A percentile compares a stretch with the other conserved stretches of the same genome.
phyloP scores from a whole-genome alignment of 371 early-diverging fungal species.

The Syncephalastrum contaminatum region DNA sequence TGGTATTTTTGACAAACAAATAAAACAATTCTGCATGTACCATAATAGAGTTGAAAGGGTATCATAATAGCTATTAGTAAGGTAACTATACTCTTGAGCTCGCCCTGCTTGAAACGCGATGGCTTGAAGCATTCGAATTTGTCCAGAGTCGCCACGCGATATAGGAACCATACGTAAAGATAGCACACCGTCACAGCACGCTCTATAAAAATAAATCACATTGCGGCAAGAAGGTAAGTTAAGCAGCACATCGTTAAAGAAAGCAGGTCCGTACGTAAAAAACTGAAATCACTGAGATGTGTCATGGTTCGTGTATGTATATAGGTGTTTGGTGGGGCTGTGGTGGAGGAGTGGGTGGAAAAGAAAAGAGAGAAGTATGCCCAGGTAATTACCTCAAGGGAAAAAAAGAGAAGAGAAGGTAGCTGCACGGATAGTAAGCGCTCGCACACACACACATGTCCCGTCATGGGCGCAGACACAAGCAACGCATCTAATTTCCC shows the following conservation, averaged over 20 bases:
- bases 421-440: no score
- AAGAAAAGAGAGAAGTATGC: no score
- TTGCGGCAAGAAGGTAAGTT: background rate
- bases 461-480: no score
- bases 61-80: conserved; percentile 42
- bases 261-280: conserved; percentile 21
- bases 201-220: conserved; percentile 20
- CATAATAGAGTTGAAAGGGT: conserved; percentile 53
- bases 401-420: no score
- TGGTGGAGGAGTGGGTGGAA: no score
- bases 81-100: conserved; percentile 49
- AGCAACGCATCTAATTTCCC: no score
- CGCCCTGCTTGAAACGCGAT: conserved; percentile 40
- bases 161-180: conserved; percentile 36
- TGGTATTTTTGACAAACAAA: background rate
- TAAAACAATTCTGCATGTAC: conserved; percentile 15
- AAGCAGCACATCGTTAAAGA: conserved; percentile 1
- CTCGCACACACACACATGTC: no score
- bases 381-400: no score
- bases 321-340: no score
- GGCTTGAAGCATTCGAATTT: conserved; percentile 34
- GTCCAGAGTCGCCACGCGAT: conserved; percentile 40
- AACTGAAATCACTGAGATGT: conserved; percentile 41
- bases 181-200: conserved; percentile 40
- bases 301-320: conserved; percentile 20